Conservation (phyloP, 2,329 filamentous ascomycete genomes). For the Gnomoniopsis smithogilvyi region DNA sequence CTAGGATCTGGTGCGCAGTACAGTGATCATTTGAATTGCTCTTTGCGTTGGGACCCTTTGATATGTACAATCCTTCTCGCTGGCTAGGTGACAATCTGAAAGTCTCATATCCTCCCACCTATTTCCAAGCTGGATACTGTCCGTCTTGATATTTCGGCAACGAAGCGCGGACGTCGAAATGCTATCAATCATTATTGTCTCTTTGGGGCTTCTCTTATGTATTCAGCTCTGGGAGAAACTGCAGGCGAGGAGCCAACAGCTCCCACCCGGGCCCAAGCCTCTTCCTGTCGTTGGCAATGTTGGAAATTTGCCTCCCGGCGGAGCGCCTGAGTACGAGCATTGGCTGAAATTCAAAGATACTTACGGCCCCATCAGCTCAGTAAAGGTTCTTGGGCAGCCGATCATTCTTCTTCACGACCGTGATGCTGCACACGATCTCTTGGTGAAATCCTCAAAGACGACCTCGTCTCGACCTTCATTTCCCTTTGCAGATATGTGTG, state of each 20-base stretch:
- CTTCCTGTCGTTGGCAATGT: constrained; percentile 7
- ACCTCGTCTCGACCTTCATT: constrained; percentile 2
- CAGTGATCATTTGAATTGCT: too few relatives aligned
- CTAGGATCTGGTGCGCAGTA: too few relatives aligned
- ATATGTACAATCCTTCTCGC: too few relatives aligned
- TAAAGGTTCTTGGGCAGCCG: constrained; percentile 3
- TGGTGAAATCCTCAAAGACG: constrained; percentile 3
- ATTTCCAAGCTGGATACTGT: too few relatives aligned
- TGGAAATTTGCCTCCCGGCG: background rate
- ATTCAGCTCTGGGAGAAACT: too few relatives aligned
- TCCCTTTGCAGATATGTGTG: background rate
- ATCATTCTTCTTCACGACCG: background rate
- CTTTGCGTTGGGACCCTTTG: too few relatives aligned
- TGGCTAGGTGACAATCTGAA: too few relatives aligned
- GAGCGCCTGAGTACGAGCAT: constrained; percentile 2
- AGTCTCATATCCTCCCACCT: too few relatives aligned
- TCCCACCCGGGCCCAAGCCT: constrained; percentile 8
- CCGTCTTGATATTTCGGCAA: too few relatives aligned
- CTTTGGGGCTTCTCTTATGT: too few relatives aligned
- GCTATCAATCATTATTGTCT: too few relatives aligned
- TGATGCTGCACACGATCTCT: constrained; percentile 1
- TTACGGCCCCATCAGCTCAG: constrained; percentile 12
- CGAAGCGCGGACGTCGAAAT: too few relatives aligned
- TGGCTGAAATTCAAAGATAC: constrained; percentile 4
- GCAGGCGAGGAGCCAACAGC: background rate